These are phyloP conservation scores for Capsella bursapastoris DNA, from an alignment of 345 rosid genomes.

Conservation along the genomic window DNA sequence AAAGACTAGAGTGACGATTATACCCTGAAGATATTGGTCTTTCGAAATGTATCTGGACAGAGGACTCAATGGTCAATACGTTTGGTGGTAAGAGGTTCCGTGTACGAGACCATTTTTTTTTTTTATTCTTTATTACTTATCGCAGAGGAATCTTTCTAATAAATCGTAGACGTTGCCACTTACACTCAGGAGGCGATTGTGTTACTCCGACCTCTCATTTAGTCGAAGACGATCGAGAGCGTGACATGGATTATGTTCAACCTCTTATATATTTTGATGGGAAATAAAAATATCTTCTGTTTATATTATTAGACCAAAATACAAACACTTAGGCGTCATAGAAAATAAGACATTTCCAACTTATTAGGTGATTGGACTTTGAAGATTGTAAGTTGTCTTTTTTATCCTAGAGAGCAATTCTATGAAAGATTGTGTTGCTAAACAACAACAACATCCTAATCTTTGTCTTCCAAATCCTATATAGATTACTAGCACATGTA, in stretches of 20 bases:
- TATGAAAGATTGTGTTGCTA: neutral
- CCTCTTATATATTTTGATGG: constrained; percentile 15
- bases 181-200: neutral
- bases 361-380: neutral
- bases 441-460: neutral
- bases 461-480: neutral
- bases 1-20: rapidly evolving
- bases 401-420: neutral
- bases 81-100: constrained; percentile 36
- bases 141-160: constrained; percentile 13
- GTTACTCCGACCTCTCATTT: constrained; percentile 30
- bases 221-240: neutral
- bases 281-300: constrained; percentile 4
- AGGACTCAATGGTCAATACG: constrained; percentile 20
- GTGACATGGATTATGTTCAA: constrained; percentile 30
- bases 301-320: neutral
- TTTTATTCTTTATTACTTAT: neutral
- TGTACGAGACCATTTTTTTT: constrained; percentile 34
- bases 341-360: neutral
- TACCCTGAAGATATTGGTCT: neutral
- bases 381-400: neutral
- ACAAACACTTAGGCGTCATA: neutral
- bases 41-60: neutral
- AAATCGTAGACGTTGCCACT: constrained; percentile 23
- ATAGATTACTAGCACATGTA: neutral